These are phyloP conservation scores for Glycine tomentella DNA, from an alignment of 306 rosid genomes.

Conservation along the genomic window DNA sequence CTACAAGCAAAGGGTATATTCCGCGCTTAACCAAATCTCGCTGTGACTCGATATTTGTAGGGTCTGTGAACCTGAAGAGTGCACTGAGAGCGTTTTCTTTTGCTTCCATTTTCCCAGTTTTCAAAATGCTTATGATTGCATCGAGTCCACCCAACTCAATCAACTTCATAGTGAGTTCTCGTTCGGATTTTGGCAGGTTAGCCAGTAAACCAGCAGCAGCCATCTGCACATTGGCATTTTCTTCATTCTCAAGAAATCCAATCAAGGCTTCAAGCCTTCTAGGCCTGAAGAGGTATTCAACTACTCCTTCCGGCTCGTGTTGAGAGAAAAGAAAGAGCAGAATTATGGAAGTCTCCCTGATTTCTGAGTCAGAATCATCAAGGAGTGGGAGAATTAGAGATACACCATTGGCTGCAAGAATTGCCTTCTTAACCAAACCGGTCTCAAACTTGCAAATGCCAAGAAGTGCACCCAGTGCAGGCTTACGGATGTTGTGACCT, in stretches of 20 bases:
- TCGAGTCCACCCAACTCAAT: slow-evolving; percentile 73
- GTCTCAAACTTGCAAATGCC: slow-evolving; percentile 82
- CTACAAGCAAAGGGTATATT: slow-evolving; percentile 74
- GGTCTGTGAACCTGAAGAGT: slow-evolving; percentile 89
- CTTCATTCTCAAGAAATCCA: slow-evolving; percentile 74
- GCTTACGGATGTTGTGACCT: slow-evolving; percentile 62
- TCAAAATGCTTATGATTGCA: slow-evolving; percentile 71
- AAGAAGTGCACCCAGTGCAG: slow-evolving; percentile 70
- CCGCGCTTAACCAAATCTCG: slow-evolving; percentile 68
- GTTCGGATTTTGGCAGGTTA: slow-evolving; percentile 80
- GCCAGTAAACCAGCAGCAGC: slow-evolving; percentile 90
- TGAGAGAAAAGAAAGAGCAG: slow-evolving; percentile 83
- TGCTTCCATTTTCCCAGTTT: slow-evolving; percentile 70
- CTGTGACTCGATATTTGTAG: slow-evolving; percentile 69
- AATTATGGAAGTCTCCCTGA: slow-evolving; percentile 68
- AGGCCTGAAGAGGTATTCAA: slow-evolving; percentile 84
- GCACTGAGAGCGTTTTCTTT: slow-evolving; percentile 90
- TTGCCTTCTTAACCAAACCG: slow-evolving; percentile 71
- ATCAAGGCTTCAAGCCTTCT: slow-evolving; percentile 89
- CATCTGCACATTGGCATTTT: slow-evolving; percentile 70
- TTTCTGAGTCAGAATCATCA: slow-evolving; percentile 75
- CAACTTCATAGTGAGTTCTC: slow-evolving; percentile 63
- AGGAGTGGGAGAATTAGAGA: slow-evolving; percentile 76
- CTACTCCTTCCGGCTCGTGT: slow-evolving; percentile 81
- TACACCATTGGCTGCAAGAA: slow-evolving; percentile 72